phyloP scores from a whole-genome alignment of 1,139 yeast genomes.

The Scheffersomyces insectosa region DNA sequence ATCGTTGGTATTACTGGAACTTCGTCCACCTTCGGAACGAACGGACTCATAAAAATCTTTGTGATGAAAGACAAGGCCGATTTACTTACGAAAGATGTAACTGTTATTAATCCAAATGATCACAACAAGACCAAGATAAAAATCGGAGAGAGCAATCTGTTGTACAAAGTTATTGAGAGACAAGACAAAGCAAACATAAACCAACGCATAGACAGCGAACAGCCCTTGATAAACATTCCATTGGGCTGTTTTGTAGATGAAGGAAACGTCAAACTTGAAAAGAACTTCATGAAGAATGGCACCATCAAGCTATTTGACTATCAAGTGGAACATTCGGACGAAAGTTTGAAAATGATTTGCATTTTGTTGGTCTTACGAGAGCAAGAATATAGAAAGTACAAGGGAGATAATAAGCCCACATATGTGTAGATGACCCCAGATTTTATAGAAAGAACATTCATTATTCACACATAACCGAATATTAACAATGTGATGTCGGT shows the following conservation, averaged over 20 bases:
- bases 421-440: background rate
- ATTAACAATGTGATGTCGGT: no score
- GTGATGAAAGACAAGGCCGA: slow-evolving; percentile 23
- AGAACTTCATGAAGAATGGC: slow-evolving; percentile 28
- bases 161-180: slow-evolving; percentile 10
- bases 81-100: slow-evolving; percentile 26
- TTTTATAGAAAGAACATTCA: no score
- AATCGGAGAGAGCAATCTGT: slow-evolving; percentile 4
- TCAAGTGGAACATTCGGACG: slow-evolving; percentile 13
- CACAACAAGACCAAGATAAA: slow-evolving; percentile 1
- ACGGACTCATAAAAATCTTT: slow-evolving; percentile 29
- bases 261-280: slow-evolving; percentile 26
- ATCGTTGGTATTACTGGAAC: slow-evolving; percentile 39
- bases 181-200: slow-evolving; percentile 10
- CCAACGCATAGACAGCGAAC: slow-evolving; percentile 13
- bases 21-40: slow-evolving; percentile 38
- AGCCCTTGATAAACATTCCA: slow-evolving; percentile 29
- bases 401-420: slow-evolving; percentile 32
- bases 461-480: no score
- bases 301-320: slow-evolving; percentile 30
- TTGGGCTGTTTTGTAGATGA: slow-evolving; percentile 33
- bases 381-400: slow-evolving; percentile 39
- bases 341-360: slow-evolving; percentile 28
- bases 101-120: background rate
- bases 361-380: slow-evolving; percentile 37